Conservation (phyloP, 148 eudicot genomes). For the Amaranthus cruentus region DNA sequence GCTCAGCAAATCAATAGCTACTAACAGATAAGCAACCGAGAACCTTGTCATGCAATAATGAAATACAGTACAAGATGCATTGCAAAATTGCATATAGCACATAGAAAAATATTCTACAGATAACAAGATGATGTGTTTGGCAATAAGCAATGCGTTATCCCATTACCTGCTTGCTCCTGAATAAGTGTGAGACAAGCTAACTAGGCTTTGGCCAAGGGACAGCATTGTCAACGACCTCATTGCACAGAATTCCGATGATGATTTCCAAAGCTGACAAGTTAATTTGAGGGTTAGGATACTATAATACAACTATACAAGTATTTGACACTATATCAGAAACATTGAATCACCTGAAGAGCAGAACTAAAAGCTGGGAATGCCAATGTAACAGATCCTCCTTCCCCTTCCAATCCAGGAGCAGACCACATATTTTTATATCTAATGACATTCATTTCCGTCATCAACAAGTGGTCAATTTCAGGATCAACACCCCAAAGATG, state of each 20-base stretch:
- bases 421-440: slow-evolving; percentile 49
- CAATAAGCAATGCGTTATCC: neutral
- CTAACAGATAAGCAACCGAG: too few species aligned
- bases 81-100: neutral
- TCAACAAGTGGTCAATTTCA: slow-evolving; percentile 66
- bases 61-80: neutral
- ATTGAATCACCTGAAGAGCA: slow-evolving; percentile 64
- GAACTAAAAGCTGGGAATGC: slow-evolving; percentile 68
- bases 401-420: slow-evolving; percentile 87
- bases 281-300: slow-evolving; percentile 26
- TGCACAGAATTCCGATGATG: slow-evolving; percentile 92
- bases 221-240: slow-evolving; percentile 83
- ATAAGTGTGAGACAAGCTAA: slow-evolving; percentile 66
- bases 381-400: slow-evolving; percentile 84
- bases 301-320: slow-evolving; percentile 9
- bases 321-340: slow-evolving; percentile 24
- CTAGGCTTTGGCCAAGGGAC: slow-evolving; percentile 83
- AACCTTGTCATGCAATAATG: neutral
- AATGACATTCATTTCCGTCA: slow-evolving; percentile 67
- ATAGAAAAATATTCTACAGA: neutral
- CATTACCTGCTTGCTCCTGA: slow-evolving; percentile 79
- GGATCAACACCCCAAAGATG: slow-evolving; percentile 84
- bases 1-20: neutral
- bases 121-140: neutral
- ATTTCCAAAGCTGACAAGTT: slow-evolving; percentile 91